Evolutionary conservation across 352 stramenopile species (phyloP), one percentile per base, ranked within the genome.

Genomic region (Globisporangium apiculatum): DNA sequence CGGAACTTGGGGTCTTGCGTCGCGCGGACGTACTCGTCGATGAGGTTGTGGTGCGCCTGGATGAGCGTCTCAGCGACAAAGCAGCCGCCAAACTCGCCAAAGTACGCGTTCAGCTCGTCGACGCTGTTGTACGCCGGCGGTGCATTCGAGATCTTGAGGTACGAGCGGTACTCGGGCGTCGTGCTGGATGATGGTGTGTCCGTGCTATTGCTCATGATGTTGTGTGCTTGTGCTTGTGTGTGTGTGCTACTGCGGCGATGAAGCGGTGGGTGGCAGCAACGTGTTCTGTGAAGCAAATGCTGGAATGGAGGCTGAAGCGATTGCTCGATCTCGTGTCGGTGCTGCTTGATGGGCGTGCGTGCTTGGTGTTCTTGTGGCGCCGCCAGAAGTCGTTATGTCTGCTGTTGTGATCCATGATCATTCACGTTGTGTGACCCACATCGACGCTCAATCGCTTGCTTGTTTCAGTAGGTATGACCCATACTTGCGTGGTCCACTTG

Each of bases 1-100:
- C 83, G 76, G 71, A 99, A 99, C 14, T 78, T 72, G 5, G 95
- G 94, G 75, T 99, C 97, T 57, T 97, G 75, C 58, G 96, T 98
- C 47, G 97, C 87, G 59, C 89, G 79, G 48, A 96, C 87, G 68
- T 99, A 99, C 67, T 96, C 83, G 41, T 89, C 72, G 15, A 85
- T 79, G 61, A 99, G 94, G 72, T 99, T 94, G 62, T 95, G 86
- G 72, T 97, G 97, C 43, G 95, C 96, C 63, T 98, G 89, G 59
- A 97, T 97, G 31, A 99, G 75, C 43, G 96, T 99, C 77, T 99
- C 96, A 40, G 96, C 96, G 62, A 99, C 98, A 73, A 97, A 99
- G 63, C 97, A 96, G 56, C 97, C 96, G 31, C 96, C 96, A 75
- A 98, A 99, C 57, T 92, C 64, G 45, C 91, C 90, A 68, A 97